Evolutionary conservation across 2,329 filamentous ascomycete genomes (phyloP).

Genomic region (Fusarium abutilonis): DNA sequence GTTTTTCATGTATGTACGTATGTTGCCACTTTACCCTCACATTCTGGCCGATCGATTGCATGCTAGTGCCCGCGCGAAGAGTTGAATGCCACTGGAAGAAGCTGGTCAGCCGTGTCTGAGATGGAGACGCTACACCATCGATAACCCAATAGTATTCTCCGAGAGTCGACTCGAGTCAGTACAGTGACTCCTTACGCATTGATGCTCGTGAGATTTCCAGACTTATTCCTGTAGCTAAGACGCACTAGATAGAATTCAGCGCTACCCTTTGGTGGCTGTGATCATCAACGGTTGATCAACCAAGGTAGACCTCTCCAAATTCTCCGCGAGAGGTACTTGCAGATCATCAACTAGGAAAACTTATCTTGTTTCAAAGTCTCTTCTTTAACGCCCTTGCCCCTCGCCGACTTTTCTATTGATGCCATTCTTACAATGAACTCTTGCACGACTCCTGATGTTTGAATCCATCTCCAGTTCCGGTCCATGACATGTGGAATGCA

Average conservation of each 20-base stretch:
- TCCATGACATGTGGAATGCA: constrained; percentile 39
- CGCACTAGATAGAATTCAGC: constrained; percentile 17
- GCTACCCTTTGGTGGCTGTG: constrained; percentile 10
- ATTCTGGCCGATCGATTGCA: neutral
- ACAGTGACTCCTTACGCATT: neutral
- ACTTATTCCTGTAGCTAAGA: neutral
- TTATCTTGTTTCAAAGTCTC: neutral
- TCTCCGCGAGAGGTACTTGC: neutral
- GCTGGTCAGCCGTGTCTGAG: neutral
- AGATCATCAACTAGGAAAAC: constrained; percentile 2
- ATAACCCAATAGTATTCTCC: neutral
- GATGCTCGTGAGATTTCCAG: neutral
- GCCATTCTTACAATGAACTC: constrained; percentile 5
- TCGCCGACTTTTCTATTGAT: neutral
- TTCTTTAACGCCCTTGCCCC: neutral
- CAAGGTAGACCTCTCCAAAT: neutral
- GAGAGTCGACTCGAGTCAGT: constrained; percentile 15
- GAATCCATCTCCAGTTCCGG: neutral
- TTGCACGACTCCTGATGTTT: neutral
- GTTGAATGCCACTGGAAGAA: neutral
- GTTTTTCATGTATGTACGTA: neutral
- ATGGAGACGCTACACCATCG: constrained; percentile 13
- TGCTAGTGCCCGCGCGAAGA: neutral
- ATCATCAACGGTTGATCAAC: constrained; percentile 7
- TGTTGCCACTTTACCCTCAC: neutral